phyloP scores from a whole-genome alignment of 2,329 filamentous ascomycete species.

The Gaeumannomyces tritici region DNA sequence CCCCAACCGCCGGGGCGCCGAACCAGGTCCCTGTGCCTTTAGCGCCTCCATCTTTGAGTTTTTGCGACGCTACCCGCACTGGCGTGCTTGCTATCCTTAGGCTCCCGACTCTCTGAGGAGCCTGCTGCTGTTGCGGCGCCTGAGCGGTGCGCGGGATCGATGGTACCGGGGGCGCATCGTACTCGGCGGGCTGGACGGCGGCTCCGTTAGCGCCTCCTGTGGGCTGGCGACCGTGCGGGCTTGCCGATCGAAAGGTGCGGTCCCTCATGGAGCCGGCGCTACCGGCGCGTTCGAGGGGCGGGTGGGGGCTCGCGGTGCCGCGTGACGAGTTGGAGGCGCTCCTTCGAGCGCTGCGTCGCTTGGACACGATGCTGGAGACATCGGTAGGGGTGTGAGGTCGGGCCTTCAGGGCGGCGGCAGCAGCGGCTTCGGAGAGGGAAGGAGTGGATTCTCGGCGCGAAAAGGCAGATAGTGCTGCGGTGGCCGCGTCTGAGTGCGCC shows the following conservation, averaged over 20 bases:
- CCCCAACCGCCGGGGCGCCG: constrained; percentile 30
- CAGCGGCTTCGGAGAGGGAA: constrained; percentile 74
- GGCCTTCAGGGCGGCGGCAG: constrained; percentile 73
- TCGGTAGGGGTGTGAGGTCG: constrained; percentile 69
- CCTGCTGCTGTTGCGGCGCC: constrained; percentile 1
- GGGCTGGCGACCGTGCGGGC: constrained; percentile 40
- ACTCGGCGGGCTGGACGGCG: constrained; percentile 50
- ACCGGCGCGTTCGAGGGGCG: constrained; percentile 17
- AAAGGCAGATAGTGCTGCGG: constrained; percentile 75
- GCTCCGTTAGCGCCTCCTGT: constrained; percentile 10
- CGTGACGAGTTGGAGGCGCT: constrained; percentile 59
- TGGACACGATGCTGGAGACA: constrained; percentile 77
- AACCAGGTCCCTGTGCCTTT: constrained; percentile 35
- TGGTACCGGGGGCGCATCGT: not conserved
- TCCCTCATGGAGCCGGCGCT: constrained; percentile 82
- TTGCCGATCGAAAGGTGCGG: constrained; percentile 75
- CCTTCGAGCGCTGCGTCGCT: constrained; percentile 67
- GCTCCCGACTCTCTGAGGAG: constrained; percentile 22
- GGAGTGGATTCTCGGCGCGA: constrained; percentile 55
- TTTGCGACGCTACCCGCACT: constrained; percentile 45
- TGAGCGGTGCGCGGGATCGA: constrained; percentile 1
- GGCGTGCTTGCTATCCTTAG: constrained; percentile 29
- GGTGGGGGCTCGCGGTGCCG: constrained; percentile 16
- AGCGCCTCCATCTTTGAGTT: constrained; percentile 25
- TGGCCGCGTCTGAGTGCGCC: constrained; percentile 63